phyloP scores from a whole-genome alignment of 2,329 filamentous ascomycete genomes.

The Zopfia rhizophila region DNA sequence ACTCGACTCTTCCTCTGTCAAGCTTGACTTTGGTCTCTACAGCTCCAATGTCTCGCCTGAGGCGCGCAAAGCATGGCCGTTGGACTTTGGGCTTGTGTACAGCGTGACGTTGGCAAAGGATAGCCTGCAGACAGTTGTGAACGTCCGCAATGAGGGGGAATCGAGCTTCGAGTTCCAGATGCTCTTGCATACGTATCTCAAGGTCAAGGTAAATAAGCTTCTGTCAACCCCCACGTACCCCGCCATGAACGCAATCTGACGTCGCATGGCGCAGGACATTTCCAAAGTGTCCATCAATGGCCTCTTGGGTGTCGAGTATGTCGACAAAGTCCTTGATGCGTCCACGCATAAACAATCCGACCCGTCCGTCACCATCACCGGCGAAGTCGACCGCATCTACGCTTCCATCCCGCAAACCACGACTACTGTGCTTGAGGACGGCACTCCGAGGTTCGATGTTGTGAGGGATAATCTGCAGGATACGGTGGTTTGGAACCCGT shows the following conservation, averaged over 20 bases:
- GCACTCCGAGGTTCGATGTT: slow-evolving; percentile 74
- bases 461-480: slow-evolving; percentile 86
- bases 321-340: slow-evolving; percentile 82
- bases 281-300: slow-evolving; percentile 76
- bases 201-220: slow-evolving; percentile 73
- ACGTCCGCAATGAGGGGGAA: slow-evolving; percentile 87
- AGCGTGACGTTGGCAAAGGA: slow-evolving; percentile 84
- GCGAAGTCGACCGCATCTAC: slow-evolving; percentile 91
- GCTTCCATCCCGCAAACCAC: slow-evolving; percentile 70
- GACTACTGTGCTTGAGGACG: slow-evolving; percentile 71
- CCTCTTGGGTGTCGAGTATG: slow-evolving; percentile 78
- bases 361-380: slow-evolving; percentile 72
- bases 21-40: slow-evolving; percentile 94
- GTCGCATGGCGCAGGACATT: slow-evolving; percentile 72
- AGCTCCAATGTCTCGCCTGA: slow-evolving; percentile 75
- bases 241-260: neutral
- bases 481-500: slow-evolving; percentile 97
- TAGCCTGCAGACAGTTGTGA: slow-evolving; percentile 80
- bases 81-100: slow-evolving; percentile 90
- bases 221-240: too few species aligned
- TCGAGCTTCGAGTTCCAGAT: slow-evolving; percentile 90
- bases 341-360: slow-evolving; percentile 72
- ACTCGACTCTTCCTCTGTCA: slow-evolving; percentile 69
- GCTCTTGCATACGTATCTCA: slow-evolving; percentile 90
- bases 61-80: slow-evolving; percentile 79